Percentiles rank a stretch among this genome's conserved stretches.
Conservation (phyloP, 2,329 filamentous ascomycete species). For the Penicillium olsonii region DNA sequence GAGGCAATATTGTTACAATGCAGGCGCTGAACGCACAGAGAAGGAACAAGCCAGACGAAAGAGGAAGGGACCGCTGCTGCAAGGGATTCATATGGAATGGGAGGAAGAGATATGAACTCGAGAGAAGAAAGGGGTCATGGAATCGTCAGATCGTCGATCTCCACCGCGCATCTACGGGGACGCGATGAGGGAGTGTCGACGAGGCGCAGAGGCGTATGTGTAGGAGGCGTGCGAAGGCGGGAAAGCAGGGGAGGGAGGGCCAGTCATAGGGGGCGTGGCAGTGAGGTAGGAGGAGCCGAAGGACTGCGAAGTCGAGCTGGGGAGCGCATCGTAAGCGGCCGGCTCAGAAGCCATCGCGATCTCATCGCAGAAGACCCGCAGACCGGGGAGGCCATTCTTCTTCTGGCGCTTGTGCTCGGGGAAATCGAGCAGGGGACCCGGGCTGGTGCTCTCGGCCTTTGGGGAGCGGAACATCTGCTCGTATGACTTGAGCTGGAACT, state of each 20-base stretch:
- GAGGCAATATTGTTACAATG: conserved; percentile 29
- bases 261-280: conserved; percentile 36
- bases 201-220: conserved; percentile 25
- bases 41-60: conserved; percentile 12
- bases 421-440: conserved; percentile 27
- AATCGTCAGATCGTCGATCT: conserved; percentile 18
- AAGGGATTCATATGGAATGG: background rate
- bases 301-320: conserved; percentile 29
- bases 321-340: conserved; percentile 23
- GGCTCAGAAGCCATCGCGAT: conserved; percentile 29
- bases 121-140: conserved; percentile 12
- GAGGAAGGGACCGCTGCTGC: conserved; percentile 10
- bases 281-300: conserved; percentile 33
- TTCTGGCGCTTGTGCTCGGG: conserved; percentile 34
- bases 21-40: conserved; percentile 32
- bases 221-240: conserved; percentile 27
- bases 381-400: conserved; percentile 32
- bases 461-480: conserved; percentile 42
- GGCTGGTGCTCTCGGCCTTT: conserved; percentile 33
- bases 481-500: conserved; percentile 41
- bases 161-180: conserved; percentile 19
- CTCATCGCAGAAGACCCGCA: conserved; percentile 39
- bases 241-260: conserved; percentile 39
- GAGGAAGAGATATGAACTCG: background rate
- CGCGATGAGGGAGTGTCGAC: conserved; percentile 31